Evolutionary conservation across 768 basidiomycete genomes (phyloP).

Genomic region (Suillus occidentalis): DNA sequence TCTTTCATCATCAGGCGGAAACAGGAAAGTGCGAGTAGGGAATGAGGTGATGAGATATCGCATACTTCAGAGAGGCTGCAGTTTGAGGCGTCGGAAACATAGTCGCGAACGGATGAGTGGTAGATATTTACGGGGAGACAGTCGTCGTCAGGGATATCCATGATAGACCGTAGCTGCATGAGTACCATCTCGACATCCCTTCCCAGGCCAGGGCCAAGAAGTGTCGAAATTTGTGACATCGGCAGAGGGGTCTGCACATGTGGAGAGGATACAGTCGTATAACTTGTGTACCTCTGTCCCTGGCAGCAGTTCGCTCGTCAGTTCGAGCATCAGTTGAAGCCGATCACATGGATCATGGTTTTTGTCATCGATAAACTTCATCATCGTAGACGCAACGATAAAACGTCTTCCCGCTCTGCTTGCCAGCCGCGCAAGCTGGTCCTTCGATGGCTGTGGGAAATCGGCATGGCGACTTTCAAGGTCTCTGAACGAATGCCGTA

Average conservation of each 20-base stretch:
- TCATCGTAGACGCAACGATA: not conserved
- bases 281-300: not conserved
- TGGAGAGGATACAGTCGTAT: not conserved
- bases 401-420: not conserved
- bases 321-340: not conserved
- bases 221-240: not conserved
- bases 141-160: not conserved
- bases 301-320: not conserved
- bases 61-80: not conserved
- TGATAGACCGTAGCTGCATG: not conserved
- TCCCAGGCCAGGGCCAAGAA: not conserved
- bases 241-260: not conserved
- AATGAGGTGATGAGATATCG: not conserved
- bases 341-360: not conserved
- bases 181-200: not conserved
- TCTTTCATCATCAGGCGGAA: not conserved
- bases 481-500: not conserved
- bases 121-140: not conserved
- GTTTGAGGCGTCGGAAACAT: not conserved
- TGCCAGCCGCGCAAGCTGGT: not conserved
- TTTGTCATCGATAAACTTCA: not conserved
- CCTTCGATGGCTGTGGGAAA: not conserved
- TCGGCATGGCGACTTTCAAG: not conserved
- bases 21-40: not conserved
- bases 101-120: not conserved